phyloP scores from a whole-genome alignment of 805 yeast genomes.

The Wickerhamiella musiphila region DNA sequence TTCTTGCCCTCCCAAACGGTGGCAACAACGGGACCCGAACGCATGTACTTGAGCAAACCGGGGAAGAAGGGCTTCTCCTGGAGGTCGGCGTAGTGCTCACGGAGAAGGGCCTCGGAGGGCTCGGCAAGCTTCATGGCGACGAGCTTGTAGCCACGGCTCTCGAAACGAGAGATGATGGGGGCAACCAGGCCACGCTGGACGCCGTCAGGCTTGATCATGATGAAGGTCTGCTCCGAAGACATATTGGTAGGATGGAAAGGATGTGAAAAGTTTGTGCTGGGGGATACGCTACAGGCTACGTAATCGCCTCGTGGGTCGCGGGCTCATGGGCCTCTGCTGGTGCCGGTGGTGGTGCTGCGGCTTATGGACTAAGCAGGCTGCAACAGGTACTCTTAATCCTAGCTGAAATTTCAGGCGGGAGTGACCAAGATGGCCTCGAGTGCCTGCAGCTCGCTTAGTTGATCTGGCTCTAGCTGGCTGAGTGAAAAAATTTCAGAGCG shows the following conservation, averaged over 20 bases:
- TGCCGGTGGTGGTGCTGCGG: too few relatives aligned
- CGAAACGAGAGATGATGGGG: constrained; percentile 82
- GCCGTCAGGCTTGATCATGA: constrained; percentile 71
- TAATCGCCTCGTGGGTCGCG: too few relatives aligned
- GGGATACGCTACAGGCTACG: too few relatives aligned
- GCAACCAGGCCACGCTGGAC: constrained; percentile 97
- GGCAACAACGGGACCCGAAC: constrained; percentile 95
- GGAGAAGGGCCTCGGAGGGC: constrained; percentile 75
- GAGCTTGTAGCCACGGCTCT: constrained; percentile 92
- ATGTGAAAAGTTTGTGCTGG: background rate
- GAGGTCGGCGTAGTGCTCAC: constrained; percentile 91
- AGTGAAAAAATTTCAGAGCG: too few relatives aligned
- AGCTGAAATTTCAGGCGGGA: too few relatives aligned
- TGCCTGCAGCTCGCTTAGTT: too few relatives aligned
- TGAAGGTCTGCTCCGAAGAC: constrained; percentile 18
- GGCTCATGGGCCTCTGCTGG: too few relatives aligned
- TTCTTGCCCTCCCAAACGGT: constrained; percentile 99
- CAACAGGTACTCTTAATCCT: too few relatives aligned
- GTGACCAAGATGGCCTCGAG: too few relatives aligned
- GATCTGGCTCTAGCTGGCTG: too few relatives aligned
- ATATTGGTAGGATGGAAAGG: constrained; percentile 6
- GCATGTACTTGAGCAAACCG: constrained; percentile 87
- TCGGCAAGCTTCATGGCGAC: constrained; percentile 84
- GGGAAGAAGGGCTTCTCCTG: constrained; percentile 97
- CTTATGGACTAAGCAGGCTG: too few relatives aligned